Evolutionary conservation across 1,284 basidiomycete genomes (phyloP).

Genomic region (Kalmanozyma brasiliensis): DNA sequence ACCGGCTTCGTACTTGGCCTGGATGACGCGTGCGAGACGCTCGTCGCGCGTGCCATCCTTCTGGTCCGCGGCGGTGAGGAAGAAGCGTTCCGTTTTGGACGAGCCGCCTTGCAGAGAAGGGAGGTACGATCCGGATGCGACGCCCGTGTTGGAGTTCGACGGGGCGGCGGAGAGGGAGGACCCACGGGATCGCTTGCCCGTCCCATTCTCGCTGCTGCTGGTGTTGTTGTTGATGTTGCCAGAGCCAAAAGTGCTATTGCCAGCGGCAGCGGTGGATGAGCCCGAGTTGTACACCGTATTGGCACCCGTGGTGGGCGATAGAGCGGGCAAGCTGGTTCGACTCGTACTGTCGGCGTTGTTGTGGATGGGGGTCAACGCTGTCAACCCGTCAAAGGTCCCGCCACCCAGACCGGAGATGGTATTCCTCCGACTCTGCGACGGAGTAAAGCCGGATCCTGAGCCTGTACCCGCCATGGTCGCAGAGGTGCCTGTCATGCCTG

Average conservation of each 20-base stretch:
- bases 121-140: constrained; percentile 29
- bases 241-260: neutral
- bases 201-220: constrained; percentile 2
- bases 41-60: constrained; percentile 89
- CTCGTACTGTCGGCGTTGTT: neutral
- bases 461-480: constrained; percentile 8
- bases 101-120: constrained; percentile 42
- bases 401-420: constrained; percentile 23
- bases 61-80: constrained; percentile 94
- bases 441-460: constrained; percentile 20
- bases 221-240: constrained; percentile 7
- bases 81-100: constrained; percentile 77
- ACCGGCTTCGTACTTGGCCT: constrained; percentile 96
- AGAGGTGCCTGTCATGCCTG: constrained; percentile 20
- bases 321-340: constrained; percentile 3
- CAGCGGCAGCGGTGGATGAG: constrained; percentile 1
- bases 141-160: neutral
- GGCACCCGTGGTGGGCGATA: neutral
- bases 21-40: constrained; percentile 88
- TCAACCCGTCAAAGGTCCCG: constrained; percentile 19
- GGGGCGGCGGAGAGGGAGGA: constrained; percentile 29
- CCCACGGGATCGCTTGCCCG: constrained; percentile 37
- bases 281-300: constrained; percentile 12
- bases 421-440: constrained; percentile 31
- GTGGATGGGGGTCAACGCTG: constrained; percentile 32